Percentiles rank a stretch among this genome's conserved stretches.
These are phyloP conservation scores for Acanthochlamys bracteata DNA, from an alignment of 106 monocot species.

Conservation along the genomic window DNA sequence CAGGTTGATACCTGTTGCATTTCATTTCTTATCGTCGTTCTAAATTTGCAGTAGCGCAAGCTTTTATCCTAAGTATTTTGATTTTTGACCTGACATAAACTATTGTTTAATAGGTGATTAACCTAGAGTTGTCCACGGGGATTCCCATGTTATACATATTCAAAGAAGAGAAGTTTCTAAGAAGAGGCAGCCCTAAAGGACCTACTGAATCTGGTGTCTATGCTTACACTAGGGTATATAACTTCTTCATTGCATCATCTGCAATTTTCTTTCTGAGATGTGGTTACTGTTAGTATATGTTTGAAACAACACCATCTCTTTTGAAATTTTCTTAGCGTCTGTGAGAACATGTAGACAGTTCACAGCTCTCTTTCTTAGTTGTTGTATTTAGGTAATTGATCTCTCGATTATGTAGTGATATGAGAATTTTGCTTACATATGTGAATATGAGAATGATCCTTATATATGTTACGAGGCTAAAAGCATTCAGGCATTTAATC, in stretches of 20 bases:
- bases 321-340: too few relatives aligned
- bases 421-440: too few relatives aligned
- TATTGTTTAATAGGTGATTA: conserved; percentile 58
- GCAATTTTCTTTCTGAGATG: neutral
- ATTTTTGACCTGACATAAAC: neutral
- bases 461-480: too few relatives aligned
- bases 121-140: conserved; percentile 84
- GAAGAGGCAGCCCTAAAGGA: conserved; percentile 79
- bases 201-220: conserved; percentile 88
- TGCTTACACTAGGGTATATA: conserved; percentile 81
- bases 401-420: too few relatives aligned
- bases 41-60: neutral
- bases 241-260: neutral
- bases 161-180: conserved; percentile 84
- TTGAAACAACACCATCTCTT: too few relatives aligned
- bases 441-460: too few relatives aligned
- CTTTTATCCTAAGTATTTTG: neutral
- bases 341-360: too few relatives aligned
- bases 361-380: too few relatives aligned
- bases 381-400: too few relatives aligned
- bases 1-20: neutral
- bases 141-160: conserved; percentile 96
- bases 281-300: neutral
- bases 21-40: neutral
- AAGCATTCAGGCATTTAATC: too few relatives aligned